Percentiles rank a stretch among this genome's conserved stretches.
phyloP scores from a whole-genome alignment of 805 yeast species.

The Sungouiozyma intestinalis region DNA sequence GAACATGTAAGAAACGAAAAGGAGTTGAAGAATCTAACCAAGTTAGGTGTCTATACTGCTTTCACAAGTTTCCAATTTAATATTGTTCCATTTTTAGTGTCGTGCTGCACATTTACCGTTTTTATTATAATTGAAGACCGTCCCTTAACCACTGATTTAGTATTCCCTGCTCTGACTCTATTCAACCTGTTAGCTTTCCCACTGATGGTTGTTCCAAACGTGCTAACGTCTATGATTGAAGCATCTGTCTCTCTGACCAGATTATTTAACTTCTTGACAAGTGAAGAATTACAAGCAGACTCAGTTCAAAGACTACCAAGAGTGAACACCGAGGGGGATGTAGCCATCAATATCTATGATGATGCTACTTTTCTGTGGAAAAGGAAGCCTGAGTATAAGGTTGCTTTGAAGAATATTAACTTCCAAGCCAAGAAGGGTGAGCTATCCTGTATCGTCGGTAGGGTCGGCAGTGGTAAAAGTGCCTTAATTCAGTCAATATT shows the following conservation, averaged over 20 bases:
- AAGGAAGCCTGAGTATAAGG: conserved; percentile 56
- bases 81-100: conserved; percentile 80
- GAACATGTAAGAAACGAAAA: conserved; percentile 78
- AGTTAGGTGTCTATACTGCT: conserved; percentile 65
- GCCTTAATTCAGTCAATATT: conserved; percentile 68
- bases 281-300: conserved; percentile 75
- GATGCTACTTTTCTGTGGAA: conserved; percentile 74
- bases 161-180: conserved; percentile 80
- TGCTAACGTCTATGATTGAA: conserved; percentile 75
- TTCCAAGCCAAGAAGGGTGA: conserved; percentile 64
- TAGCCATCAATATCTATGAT: conserved; percentile 44
- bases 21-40: conserved; percentile 66
- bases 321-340: conserved; percentile 51
- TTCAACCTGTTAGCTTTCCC: conserved; percentile 90
- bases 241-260: conserved; percentile 77
- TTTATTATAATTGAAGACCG: conserved; percentile 49
- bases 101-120: conserved; percentile 79
- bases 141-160: conserved; percentile 81
- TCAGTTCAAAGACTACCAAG: conserved; percentile 40
- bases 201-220: conserved; percentile 83
- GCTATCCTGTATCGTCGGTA: conserved; percentile 76
- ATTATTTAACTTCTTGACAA: conserved; percentile 58
- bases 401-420: conserved; percentile 54
- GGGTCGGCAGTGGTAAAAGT: conserved; percentile 85
- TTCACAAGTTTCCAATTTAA: conserved; percentile 67